A percentile compares a stretch with the other conserved stretches of the same genome.
Conservation (phyloP, 805 yeast species). For the Komagataella populi region DNA sequence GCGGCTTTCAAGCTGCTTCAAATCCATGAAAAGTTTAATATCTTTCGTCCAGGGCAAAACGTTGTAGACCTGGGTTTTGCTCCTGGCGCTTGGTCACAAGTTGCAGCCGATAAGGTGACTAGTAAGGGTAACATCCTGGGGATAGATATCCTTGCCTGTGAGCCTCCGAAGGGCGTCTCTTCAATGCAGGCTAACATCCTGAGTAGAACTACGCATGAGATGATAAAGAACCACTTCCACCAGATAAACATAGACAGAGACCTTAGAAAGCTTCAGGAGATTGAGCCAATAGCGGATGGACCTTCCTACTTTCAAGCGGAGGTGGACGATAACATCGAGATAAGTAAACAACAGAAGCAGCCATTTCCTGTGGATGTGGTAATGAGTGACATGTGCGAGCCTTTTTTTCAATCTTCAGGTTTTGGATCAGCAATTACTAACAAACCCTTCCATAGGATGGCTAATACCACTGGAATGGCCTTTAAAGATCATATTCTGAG, state of each 20-base stretch:
- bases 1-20: constrained; percentile 87
- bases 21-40: constrained; percentile 45
- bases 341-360: background rate
- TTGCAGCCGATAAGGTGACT: constrained; percentile 41
- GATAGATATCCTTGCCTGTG: constrained; percentile 65
- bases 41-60: constrained; percentile 42
- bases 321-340: constrained; percentile 5
- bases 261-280: constrained; percentile 3
- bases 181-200: constrained; percentile 83
- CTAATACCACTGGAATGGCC: constrained; percentile 75
- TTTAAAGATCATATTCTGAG: constrained; percentile 75
- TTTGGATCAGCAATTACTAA: constrained; percentile 56
- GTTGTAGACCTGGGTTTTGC: constrained; percentile 88
- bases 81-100: constrained; percentile 93
- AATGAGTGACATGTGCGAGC: constrained; percentile 76
- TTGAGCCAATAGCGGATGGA: constrained; percentile 1
- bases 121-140: constrained; percentile 54
- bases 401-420: constrained; percentile 35
- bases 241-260: constrained; percentile 7
- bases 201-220: constrained; percentile 45
- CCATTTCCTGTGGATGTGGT: constrained; percentile 45
- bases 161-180: constrained; percentile 72
- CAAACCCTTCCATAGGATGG: constrained; percentile 81
- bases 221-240: constrained; percentile 36
- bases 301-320: constrained; percentile 6